phyloP scores from a whole-genome alignment of 2,329 filamentous ascomycete species.

The Plenodomus biglobosus region DNA sequence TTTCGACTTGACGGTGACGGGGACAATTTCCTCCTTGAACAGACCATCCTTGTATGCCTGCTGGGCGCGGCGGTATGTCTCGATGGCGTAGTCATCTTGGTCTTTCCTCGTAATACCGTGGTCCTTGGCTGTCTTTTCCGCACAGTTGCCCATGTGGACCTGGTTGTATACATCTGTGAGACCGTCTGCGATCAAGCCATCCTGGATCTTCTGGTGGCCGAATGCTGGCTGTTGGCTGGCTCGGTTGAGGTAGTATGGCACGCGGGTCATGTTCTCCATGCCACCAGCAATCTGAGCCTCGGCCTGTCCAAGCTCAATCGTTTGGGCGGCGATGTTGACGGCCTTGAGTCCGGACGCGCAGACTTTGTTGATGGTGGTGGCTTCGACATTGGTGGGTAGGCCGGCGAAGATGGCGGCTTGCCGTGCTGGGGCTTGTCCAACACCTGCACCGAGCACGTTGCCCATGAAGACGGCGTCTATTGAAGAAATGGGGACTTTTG shows the following conservation, averaged over 20 bases:
- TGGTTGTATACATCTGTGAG: slow-evolving; percentile 96
- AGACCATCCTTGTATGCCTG: slow-evolving; percentile 80
- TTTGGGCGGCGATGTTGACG: slow-evolving; percentile 85
- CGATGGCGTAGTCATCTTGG: slow-evolving; percentile 89
- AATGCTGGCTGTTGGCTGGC: slow-evolving; percentile 82
- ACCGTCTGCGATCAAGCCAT: slow-evolving; percentile 92
- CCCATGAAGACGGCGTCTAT: slow-evolving; percentile 97
- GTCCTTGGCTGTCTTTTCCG: slow-evolving; percentile 91
- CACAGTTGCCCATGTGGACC: slow-evolving; percentile 97
- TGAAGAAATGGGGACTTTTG: slow-evolving; percentile 74
- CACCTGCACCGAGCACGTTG: slow-evolving; percentile 80
- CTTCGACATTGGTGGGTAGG: slow-evolving; percentile 77
- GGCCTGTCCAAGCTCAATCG: slow-evolving; percentile 87
- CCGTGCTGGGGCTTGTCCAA: slow-evolving; percentile 88
- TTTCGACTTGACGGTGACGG: slow-evolving; percentile 79
- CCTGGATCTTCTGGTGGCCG: slow-evolving; percentile 83
- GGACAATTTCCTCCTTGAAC: slow-evolving; percentile 87
- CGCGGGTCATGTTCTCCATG: slow-evolving; percentile 97
- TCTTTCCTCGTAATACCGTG: slow-evolving; percentile 76
- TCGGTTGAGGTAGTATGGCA: slow-evolving; percentile 86
- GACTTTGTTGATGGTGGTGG: slow-evolving; percentile 95
- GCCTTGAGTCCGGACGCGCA: slow-evolving; percentile 95
- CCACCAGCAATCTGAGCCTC: slow-evolving; percentile 90
- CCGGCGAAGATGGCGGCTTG: slow-evolving; percentile 90
- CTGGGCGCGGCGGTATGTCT: slow-evolving; percentile 86